Evolutionary conservation across 2,329 filamentous ascomycete species (phyloP).

Genomic region (Phialophora macrospora): DNA sequence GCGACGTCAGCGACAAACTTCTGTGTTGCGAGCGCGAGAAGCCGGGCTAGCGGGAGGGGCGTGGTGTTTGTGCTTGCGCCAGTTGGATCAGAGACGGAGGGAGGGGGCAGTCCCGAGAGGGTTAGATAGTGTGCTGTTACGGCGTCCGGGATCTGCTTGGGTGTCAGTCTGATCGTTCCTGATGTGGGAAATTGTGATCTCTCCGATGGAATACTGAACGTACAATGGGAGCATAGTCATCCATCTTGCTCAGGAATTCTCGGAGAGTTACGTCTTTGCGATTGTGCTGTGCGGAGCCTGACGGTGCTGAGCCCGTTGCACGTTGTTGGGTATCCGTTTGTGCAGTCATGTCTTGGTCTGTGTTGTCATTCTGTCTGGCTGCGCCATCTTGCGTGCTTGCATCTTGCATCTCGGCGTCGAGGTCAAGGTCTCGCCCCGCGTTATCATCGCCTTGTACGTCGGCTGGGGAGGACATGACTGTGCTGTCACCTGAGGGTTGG

Average conservation of each 20-base stretch:
- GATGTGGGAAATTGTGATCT: background rate
- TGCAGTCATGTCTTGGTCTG: conserved; percentile 22
- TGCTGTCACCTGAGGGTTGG: conserved; percentile 7
- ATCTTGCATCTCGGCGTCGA: conserved; percentile 43
- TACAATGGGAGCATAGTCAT: conserved; percentile 97
- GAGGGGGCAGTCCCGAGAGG: conserved; percentile 88
- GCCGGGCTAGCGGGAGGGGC: conserved; percentile 82
- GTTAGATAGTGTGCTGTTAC: conserved; percentile 99
- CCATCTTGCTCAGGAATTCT: conserved; percentile 95
- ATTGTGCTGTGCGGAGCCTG: conserved; percentile 58
- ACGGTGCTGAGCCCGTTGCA: conserved; percentile 30
- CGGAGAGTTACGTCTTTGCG: conserved; percentile 91
- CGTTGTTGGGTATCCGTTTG: conserved; percentile 31
- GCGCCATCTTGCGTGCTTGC: conserved; percentile 37
- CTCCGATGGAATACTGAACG: conserved; percentile 43
- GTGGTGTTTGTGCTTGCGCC: conserved; percentile 76
- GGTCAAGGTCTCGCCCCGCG: conserved; percentile 31
- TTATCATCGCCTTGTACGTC: conserved; percentile 19
- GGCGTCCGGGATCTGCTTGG: conserved; percentile 83
- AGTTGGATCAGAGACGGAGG: conserved; percentile 74
- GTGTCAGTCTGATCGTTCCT: background rate
- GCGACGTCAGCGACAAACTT: conserved; percentile 99
- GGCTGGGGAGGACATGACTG: conserved; percentile 34
- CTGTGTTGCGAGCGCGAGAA: conserved; percentile 95
- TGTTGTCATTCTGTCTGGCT: conserved; percentile 31